phyloP scores from a whole-genome alignment of 208 protist genomes.

The Acanthamoeba healyi region DNA sequence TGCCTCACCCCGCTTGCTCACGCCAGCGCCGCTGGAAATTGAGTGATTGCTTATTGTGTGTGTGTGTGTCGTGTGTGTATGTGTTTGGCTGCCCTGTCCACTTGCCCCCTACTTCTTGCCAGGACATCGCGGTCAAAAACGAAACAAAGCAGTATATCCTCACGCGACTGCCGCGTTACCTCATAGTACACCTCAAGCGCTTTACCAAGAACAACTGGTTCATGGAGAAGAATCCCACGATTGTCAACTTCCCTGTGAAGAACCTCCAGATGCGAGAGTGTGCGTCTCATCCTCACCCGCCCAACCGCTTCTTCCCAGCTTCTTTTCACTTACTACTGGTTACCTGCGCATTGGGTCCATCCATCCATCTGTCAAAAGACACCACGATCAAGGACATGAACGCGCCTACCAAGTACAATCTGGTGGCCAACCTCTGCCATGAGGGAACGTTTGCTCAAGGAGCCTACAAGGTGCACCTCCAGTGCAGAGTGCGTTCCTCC shows the following conservation, averaged over 20 bases:
- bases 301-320: no score
- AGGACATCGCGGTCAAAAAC: constrained; percentile 60
- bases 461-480: constrained; percentile 87
- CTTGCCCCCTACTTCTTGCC: neutral
- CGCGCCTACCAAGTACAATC: constrained; percentile 31
- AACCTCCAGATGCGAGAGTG: constrained; percentile 86
- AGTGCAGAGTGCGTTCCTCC: constrained; percentile 84
- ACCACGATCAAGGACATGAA: constrained; percentile 4
- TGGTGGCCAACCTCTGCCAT: constrained; percentile 36
- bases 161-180: constrained; percentile 87
- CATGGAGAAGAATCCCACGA: constrained; percentile 90
- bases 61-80: neutral
- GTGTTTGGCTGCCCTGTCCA: neutral
- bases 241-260: constrained; percentile 91
- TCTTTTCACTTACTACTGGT: neutral
- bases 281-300: neutral
- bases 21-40: neutral
- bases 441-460: neutral
- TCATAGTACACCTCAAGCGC: constrained; percentile 90
- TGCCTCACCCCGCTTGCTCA: neutral
- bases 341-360: neutral
- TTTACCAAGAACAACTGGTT: constrained; percentile 92
- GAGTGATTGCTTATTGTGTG: neutral
- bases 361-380: neutral
- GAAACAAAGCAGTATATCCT: constrained; percentile 85